Evolutionary conservation across 768 basidiomycete species (phyloP).

Genomic region (Neoboletus magnificus): DNA sequence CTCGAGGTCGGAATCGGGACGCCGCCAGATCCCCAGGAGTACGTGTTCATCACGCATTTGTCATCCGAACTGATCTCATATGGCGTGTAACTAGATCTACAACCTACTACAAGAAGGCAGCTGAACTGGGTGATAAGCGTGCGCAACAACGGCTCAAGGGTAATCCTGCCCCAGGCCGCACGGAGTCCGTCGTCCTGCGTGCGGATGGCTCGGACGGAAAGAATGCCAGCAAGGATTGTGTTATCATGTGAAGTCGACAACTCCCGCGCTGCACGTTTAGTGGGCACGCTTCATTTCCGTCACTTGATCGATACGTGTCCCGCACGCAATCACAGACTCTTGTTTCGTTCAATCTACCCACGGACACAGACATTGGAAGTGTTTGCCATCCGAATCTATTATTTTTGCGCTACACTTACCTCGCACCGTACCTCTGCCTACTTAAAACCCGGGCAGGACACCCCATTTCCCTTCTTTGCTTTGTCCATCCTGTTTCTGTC

Average conservation of each 20-base stretch:
- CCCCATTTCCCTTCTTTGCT: neutral
- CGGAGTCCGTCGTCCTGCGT: conserved; percentile 60
- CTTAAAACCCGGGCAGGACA: conserved; percentile 2
- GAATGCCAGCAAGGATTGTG: conserved; percentile 70
- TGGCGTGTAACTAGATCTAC: conserved; percentile 50
- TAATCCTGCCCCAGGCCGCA: conserved; percentile 55
- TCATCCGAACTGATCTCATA: neutral
- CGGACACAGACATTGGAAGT: conserved; percentile 16
- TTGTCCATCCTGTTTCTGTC: conserved; percentile 5
- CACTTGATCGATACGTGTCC: neutral
- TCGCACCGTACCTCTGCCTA: neutral
- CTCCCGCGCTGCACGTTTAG: neutral
- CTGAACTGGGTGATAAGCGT: conserved; percentile 91
- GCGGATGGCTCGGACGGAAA: conserved; percentile 48
- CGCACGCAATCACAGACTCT: conserved; percentile 2
- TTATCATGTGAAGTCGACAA: conserved; percentile 65
- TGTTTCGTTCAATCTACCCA: conserved; percentile 11
- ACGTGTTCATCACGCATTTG: conserved; percentile 30
- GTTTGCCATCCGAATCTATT: conserved; percentile 10
- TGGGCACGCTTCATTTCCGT: conserved; percentile 16
- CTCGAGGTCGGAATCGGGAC: conserved; percentile 93
- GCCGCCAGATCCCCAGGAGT: conserved; percentile 62
- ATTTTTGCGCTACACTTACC: conserved; percentile 6
- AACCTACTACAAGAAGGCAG: conserved; percentile 84
- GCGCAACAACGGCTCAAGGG: conserved; percentile 79